Conservation (phyloP, 73 alveolate species). For the Tetrahymena elliotti region DNA sequence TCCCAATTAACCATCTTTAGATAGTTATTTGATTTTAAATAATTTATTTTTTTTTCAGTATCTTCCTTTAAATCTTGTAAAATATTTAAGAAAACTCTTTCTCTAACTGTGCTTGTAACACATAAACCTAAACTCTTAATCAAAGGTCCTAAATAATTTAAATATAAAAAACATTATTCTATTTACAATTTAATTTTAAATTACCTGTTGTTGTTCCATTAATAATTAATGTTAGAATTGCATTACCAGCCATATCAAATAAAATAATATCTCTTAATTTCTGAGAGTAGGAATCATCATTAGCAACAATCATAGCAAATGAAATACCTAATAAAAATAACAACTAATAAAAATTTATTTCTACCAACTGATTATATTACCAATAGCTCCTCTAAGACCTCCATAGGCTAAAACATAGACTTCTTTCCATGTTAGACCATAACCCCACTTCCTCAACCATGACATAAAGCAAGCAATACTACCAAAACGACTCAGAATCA, state of each 20-base stretch:
- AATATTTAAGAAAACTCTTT: conserved; percentile 29
- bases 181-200: not conserved
- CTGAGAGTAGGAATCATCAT: conserved; percentile 31
- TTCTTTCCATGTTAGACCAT: conserved; percentile 44
- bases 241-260: conserved; percentile 60
- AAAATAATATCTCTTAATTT: conserved; percentile 46
- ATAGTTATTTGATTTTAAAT: not conserved
- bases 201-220: conserved; percentile 51
- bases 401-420: conserved; percentile 42
- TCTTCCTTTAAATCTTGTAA: conserved; percentile 33
- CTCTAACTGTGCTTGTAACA: conserved; percentile 22
- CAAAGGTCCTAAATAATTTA: not conserved
- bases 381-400: conserved; percentile 68
- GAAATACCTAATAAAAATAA: conserved; percentile 3
- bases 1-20: not conserved
- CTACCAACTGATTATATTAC: not conserved
- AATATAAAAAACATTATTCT: not conserved
- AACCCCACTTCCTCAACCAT: conserved; percentile 42
- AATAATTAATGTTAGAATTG: conserved; percentile 43
- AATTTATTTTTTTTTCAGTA: conserved; percentile 20
- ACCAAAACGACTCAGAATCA: conserved; percentile 46
- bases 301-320: conserved; percentile 51
- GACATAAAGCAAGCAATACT: conserved; percentile 35
- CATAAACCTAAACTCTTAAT: conserved; percentile 9
- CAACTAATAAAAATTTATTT: not conserved